phyloP scores from a whole-genome alignment of 148 eudicot genomes.

The Cornus controversa region DNA sequence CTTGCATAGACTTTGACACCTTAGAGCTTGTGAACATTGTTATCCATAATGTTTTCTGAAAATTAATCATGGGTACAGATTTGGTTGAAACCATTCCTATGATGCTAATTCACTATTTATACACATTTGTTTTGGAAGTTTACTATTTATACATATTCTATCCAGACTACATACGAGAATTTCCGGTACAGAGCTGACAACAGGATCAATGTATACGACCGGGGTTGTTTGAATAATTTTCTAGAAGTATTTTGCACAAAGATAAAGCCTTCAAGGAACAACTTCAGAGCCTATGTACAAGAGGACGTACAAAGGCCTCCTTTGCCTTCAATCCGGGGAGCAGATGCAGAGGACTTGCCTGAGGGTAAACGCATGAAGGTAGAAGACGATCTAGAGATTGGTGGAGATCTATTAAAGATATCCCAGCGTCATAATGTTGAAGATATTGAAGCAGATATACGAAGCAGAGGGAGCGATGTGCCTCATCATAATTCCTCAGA shows the following conservation, averaged over 20 bases:
- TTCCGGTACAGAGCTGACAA: slow-evolving; percentile 80
- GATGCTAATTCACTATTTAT: too few species aligned
- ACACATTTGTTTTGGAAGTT: background rate
- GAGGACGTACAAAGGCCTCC: slow-evolving; percentile 64
- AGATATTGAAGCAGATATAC: slow-evolving; percentile 72
- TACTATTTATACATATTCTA: slow-evolving; percentile 11
- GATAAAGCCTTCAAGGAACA: slow-evolving; percentile 75
- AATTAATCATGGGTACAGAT: too few species aligned
- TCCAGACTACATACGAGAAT: slow-evolving; percentile 97
- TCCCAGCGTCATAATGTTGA: slow-evolving; percentile 77
- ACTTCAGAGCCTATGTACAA: slow-evolving; percentile 65
- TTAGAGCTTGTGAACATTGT: background rate
- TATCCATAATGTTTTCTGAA: background rate
- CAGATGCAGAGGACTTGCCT: slow-evolving; percentile 38
- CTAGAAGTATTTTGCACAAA: slow-evolving; percentile 75
- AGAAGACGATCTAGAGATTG: slow-evolving; percentile 80
- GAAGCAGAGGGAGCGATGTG: slow-evolving; percentile 76
- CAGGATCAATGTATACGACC: slow-evolving; percentile 64
- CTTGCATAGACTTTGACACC: background rate
- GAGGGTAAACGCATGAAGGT: slow-evolving; percentile 66
- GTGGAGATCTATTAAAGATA: slow-evolving; percentile 75
- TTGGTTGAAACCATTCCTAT: too few species aligned
- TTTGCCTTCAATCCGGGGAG: slow-evolving; percentile 44
- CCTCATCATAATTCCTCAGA: slow-evolving; percentile 58
- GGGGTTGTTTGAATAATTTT: slow-evolving; percentile 73